Evolutionary conservation across 2,329 filamentous ascomycete genomes (phyloP).

Genomic region (Colletotrichum chrysophilum): DNA sequence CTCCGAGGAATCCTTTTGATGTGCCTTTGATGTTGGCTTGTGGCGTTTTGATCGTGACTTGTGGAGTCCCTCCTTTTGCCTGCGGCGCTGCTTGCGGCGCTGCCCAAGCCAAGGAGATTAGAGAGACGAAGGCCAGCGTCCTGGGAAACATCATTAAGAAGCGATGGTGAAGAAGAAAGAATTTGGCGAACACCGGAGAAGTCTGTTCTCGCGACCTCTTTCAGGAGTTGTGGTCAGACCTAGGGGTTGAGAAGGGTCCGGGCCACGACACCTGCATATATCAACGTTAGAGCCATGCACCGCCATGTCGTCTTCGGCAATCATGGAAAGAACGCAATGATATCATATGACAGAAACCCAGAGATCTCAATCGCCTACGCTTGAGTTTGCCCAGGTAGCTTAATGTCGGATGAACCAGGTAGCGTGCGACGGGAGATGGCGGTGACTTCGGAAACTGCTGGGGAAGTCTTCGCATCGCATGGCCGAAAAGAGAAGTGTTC

Average conservation of each 20-base stretch:
- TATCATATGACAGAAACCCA: neutral
- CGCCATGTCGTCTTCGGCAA: neutral
- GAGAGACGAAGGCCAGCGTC: neutral
- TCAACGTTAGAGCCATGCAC: neutral
- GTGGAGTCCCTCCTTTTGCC: neutral
- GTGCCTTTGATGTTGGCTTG: constrained; percentile 8
- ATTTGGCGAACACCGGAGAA: neutral
- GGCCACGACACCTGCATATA: neutral
- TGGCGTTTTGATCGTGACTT: constrained; percentile 9
- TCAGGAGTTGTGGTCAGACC: neutral
- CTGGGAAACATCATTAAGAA: neutral
- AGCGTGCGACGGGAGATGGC: neutral
- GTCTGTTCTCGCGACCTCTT: neutral
- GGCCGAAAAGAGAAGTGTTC: neutral
- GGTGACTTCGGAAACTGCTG: neutral
- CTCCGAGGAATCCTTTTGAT: constrained; percentile 6
- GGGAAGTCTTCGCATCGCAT: neutral
- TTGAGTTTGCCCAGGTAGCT: neutral
- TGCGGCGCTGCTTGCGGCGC: constrained; percentile 1
- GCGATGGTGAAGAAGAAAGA: neutral
- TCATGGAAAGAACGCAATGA: neutral
- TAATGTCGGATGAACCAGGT: constrained; percentile 12
- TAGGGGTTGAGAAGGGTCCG: neutral
- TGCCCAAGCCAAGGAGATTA: neutral
- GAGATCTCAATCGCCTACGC: neutral